phyloP scores from a whole-genome alignment of 176 grass and related monocot species.

The Hyparrhenia diplandra region DNA sequence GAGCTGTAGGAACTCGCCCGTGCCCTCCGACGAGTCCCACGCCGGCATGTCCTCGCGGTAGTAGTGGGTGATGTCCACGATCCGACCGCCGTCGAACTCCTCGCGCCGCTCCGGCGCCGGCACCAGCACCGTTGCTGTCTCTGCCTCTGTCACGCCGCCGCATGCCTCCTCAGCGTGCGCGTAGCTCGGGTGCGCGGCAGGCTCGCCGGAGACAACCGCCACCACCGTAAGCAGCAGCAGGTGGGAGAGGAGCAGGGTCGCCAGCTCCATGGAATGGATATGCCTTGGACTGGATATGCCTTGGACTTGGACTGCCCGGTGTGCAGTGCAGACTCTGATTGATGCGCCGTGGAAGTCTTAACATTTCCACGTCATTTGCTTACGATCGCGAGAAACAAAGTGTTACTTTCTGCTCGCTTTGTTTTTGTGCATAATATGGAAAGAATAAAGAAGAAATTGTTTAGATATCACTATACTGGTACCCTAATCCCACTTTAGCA shows the following conservation, averaged over 20 bases:
- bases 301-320: no score
- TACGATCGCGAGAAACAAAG: no score
- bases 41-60: constrained; percentile 67
- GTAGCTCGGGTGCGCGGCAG: constrained; percentile 21
- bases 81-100: constrained; percentile 60
- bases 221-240: not conserved
- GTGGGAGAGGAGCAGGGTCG: not conserved
- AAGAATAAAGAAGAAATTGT: no score
- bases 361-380: no score
- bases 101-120: constrained; percentile 28
- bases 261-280: constrained; percentile 23
- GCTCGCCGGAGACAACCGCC: not conserved
- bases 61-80: constrained; percentile 78
- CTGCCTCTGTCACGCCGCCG: not conserved
- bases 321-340: no score
- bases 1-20: constrained; percentile 58
- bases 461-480: no score
- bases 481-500: no score
- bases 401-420: no score
- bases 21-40: constrained; percentile 55
- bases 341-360: no score
- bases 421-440: no score
- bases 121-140: not conserved
- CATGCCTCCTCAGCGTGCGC: not conserved
- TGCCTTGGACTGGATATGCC: no score